A percentile compares a stretch with the other conserved stretches of the same genome.
Evolutionary conservation across 2,329 filamentous ascomycete species (phyloP).

Genomic region (Cladorrhinum sp.): DNA sequence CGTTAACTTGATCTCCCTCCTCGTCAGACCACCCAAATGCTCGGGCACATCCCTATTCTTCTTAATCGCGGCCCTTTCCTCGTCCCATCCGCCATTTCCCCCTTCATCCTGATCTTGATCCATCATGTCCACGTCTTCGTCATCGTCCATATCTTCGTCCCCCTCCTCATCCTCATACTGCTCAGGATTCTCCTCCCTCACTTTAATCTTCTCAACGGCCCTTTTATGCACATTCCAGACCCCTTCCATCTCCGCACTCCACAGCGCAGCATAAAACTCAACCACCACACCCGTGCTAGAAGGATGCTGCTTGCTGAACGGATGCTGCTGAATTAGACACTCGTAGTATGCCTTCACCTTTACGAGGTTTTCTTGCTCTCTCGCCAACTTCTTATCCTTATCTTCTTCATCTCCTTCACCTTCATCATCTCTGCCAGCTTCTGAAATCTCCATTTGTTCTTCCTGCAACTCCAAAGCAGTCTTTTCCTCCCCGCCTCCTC

Average conservation of each 20-base stretch:
- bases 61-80: neutral
- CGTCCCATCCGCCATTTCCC: neutral
- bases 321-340: slow-evolving; percentile 71
- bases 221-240: slow-evolving; percentile 58
- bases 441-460: neutral
- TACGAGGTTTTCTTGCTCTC: slow-evolving; percentile 40
- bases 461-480: neutral
- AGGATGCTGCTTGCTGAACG: slow-evolving; percentile 62
- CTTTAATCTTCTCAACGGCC: slow-evolving; percentile 39
- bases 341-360: slow-evolving; percentile 66
- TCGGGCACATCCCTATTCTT: slow-evolving; percentile 5
- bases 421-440: neutral
- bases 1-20: slow-evolving; percentile 26
- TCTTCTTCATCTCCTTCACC: slow-evolving; percentile 7
- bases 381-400: slow-evolving; percentile 11
- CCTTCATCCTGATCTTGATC: slow-evolving; percentile 22
- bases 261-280: slow-evolving; percentile 79
- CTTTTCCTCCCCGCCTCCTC: slow-evolving; percentile 1
- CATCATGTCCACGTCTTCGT: slow-evolving; percentile 9
- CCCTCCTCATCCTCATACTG: slow-evolving; percentile 25
- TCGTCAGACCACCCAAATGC: slow-evolving; percentile 9
- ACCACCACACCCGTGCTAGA: slow-evolving; percentile 57
- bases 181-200: slow-evolving; percentile 23
- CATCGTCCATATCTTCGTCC: slow-evolving; percentile 28
- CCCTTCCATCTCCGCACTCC: slow-evolving; percentile 77